Evolutionary conservation across 441 rosid species (phyloP), one percentile per base, ranked within the genome.

Genomic region (Erodium texanum): DNA sequence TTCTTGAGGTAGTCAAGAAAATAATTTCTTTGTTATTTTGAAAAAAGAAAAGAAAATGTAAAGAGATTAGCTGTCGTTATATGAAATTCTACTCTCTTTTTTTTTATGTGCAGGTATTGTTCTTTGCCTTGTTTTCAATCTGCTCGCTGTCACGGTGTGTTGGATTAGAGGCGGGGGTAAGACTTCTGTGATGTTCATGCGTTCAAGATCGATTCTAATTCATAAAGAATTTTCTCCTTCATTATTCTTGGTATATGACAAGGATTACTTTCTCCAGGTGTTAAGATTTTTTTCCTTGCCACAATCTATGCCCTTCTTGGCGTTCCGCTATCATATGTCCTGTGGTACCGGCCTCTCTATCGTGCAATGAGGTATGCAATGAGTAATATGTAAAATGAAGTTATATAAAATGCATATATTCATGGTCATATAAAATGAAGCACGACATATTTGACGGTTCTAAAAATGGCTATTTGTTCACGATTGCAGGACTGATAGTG

Each of bases 131-230:
- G 70, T 75, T 15, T 93, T 83, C 76, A 93, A 93, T 73, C 79
- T 87, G 66, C 70, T 90, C 78, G 96, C 98, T 19, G 83, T 87
- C 70, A 86, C 71, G 4, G 87, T 90, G 56, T 86, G 88, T 74
- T 93, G 98, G 98, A 83, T 89, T 76, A 86, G 81, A 81, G 96
- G 97, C 15, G 98, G 96, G 36, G 98, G 98, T 90, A 74, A 82
- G 87, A 24, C 20, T 65, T 63, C 56, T 41, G n/a, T 38, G 62
- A n/a, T 4, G 19, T 24, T 15, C 71, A 18, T 54, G n/a, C n/a
- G n/a, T n/a, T n/a, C n/a, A n/a, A 32, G 36, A 32, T 32, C 6
- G 36, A 32, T 32, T 32, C 36, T 7, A 32, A 32, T 32, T 32
- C 5, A 7, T 32, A 32, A 32, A 32, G 2, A 32, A 32, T 7